Percentiles rank a stretch among this genome's conserved stretches.
These are phyloP conservation scores for Halophytophthora polymorphica DNA, from an alignment of 352 stramenopile species.

Conservation along the genomic window DNA sequence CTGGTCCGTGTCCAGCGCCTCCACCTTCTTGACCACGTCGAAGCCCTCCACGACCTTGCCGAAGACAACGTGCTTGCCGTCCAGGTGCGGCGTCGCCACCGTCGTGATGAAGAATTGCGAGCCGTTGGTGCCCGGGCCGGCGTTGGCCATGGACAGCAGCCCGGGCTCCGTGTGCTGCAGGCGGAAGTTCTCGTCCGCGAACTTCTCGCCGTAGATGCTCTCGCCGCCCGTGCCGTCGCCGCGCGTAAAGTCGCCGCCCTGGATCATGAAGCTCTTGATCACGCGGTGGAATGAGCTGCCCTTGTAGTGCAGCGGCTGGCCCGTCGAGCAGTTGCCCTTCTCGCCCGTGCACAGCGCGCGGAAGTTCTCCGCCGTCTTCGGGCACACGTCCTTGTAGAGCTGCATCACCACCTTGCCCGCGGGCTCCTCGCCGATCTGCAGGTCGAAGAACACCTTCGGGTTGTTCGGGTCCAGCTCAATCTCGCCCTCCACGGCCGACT, in stretches of 20 bases:
- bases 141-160: conserved; percentile 96
- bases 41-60: conserved; percentile 90
- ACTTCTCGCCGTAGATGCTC: conserved; percentile 92
- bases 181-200: conserved; percentile 98
- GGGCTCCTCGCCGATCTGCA: conserved; percentile 90
- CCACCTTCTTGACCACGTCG: conserved; percentile 91
- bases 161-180: conserved; percentile 95
- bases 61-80: conserved; percentile 99
- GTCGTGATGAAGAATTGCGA: conserved; percentile 98
- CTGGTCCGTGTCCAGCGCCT: conserved; percentile 86
- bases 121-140: conserved; percentile 94
- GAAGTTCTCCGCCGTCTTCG: conserved; percentile 99
- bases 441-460: conserved; percentile 98
- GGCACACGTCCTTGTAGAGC: conserved; percentile 94
- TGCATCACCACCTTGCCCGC: conserved; percentile 94
- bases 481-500: conserved; percentile 78
- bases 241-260: conserved; percentile 96
- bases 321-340: conserved; percentile 85
- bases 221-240: conserved; percentile 96
- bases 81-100: conserved; percentile 93
- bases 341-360: conserved; percentile 97
- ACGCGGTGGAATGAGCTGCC: conserved; percentile 96
- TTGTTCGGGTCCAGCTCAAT: conserved; percentile 79
- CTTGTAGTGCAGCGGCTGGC: conserved; percentile 96
- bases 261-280: conserved; percentile 95